A percentile compares a stretch with the other conserved stretches of the same genome.
Evolutionary conservation across 306 rosid species (phyloP).

Genomic region (Trifolium repens): DNA sequence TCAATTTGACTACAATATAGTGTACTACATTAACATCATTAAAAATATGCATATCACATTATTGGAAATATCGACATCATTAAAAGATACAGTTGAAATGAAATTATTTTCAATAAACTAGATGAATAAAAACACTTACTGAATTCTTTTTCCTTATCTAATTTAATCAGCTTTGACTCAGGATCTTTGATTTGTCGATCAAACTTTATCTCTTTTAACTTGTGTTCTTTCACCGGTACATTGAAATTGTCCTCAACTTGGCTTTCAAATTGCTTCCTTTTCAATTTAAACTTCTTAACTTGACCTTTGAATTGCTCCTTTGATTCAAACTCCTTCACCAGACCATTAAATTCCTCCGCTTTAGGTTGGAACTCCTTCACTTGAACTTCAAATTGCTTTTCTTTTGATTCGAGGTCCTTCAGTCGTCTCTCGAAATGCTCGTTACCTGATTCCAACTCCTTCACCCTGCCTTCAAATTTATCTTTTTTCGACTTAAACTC

Average conservation of each 20-base stretch:
- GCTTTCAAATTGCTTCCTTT: slow-evolving; percentile 2
- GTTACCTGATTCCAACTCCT: neutral
- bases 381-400: neutral
- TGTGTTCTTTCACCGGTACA: slow-evolving; percentile 15
- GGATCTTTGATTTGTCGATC: slow-evolving; percentile 12
- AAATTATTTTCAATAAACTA: slow-evolving; percentile 30
- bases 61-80: slow-evolving; percentile 9
- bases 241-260: slow-evolving; percentile 28
- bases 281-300: neutral
- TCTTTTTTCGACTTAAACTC: neutral
- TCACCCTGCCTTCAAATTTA: neutral
- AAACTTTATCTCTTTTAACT: slow-evolving; percentile 30
- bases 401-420: neutral
- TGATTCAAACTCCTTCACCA: neutral
- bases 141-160: slow-evolving; percentile 22
- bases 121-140: slow-evolving; percentile 49
- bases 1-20: too few species aligned
- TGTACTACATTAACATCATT: too few species aligned
- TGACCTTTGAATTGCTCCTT: neutral
- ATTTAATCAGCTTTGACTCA: slow-evolving; percentile 40
- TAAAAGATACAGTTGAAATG: neutral
- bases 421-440: neutral
- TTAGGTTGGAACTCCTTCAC: neutral
- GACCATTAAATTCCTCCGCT: neutral
- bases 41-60: neutral